phyloP scores from a whole-genome alignment of 768 basidiomycete genomes.

The Boletellus sp. region DNA sequence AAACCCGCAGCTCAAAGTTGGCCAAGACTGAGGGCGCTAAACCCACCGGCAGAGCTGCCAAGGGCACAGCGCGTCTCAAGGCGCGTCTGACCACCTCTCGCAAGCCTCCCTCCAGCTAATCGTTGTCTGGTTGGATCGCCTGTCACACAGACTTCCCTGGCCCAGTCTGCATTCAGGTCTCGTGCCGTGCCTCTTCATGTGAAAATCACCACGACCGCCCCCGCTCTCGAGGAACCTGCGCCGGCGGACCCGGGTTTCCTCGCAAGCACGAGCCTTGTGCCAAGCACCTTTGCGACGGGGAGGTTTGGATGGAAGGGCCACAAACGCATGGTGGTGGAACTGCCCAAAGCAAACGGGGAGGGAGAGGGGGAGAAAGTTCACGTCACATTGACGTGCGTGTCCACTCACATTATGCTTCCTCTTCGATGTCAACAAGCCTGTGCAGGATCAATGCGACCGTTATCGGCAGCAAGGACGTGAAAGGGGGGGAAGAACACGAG shows the following conservation, averaged over 20 bases:
- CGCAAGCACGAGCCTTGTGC: constrained; percentile 50
- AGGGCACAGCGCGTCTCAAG: constrained; percentile 45
- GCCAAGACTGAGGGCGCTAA: constrained; percentile 42
- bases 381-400: constrained; percentile 69
- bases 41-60: constrained; percentile 32
- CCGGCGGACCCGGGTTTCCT: constrained; percentile 59
- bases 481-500: constrained; percentile 35
- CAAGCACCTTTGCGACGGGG: constrained; percentile 65
- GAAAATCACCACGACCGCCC: constrained; percentile 63
- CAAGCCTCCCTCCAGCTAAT: not conserved
- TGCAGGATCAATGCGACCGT: constrained; percentile 76
- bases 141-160: constrained; percentile 39
- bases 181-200: constrained; percentile 68
- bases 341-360: constrained; percentile 46
- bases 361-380: constrained; percentile 60
- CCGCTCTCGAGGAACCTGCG: constrained; percentile 32
- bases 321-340: constrained; percentile 62
- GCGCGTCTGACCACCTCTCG: constrained; percentile 26
- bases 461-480: constrained; percentile 59
- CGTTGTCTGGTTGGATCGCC: not conserved
- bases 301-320: constrained; percentile 85
- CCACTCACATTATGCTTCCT: not conserved
- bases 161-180: constrained; percentile 53
- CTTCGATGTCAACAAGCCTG: not conserved
- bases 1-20: constrained; percentile 47